These are phyloP conservation scores for Glutinoglossum americanum DNA, from an alignment of 495 filamentous ascomycete genomes.

Conservation along the genomic window DNA sequence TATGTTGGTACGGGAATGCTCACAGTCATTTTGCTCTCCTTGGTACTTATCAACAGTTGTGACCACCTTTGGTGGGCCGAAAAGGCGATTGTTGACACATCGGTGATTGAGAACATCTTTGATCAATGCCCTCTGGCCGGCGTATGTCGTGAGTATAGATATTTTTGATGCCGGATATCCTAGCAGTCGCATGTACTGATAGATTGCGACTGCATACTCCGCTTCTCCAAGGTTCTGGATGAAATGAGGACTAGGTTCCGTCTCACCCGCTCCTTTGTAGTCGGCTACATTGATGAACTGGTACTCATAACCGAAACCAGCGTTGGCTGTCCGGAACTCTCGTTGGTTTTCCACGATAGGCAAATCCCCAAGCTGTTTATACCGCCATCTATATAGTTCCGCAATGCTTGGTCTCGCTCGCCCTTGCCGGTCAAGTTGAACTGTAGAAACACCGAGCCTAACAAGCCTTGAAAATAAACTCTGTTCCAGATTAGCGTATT, in stretches of 20 bases:
- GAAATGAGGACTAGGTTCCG: slow-evolving; percentile 85
- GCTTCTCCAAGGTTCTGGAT: slow-evolving; percentile 95
- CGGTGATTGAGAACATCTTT: slow-evolving; percentile 72
- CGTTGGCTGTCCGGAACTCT: slow-evolving; percentile 69
- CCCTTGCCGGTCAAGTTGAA: slow-evolving; percentile 82
- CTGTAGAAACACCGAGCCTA: slow-evolving; percentile 70
- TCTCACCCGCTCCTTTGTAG: slow-evolving; percentile 79
- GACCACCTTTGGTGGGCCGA: slow-evolving; percentile 77
- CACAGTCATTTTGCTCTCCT: slow-evolving; percentile 97
- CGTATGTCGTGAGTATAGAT: slow-evolving; percentile 80
- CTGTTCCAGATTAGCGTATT: slow-evolving; percentile 91
- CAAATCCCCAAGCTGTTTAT: slow-evolving; percentile 58
- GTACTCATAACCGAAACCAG: slow-evolving; percentile 82
- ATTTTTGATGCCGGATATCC: slow-evolving; percentile 88
- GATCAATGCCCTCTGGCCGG: slow-evolving; percentile 82
- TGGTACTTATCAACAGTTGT: slow-evolving; percentile 97
- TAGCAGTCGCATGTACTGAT: slow-evolving; percentile 91
- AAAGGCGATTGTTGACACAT: slow-evolving; percentile 62
- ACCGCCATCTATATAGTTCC: slow-evolving; percentile 84
- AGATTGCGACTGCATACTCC: slow-evolving; percentile 88
- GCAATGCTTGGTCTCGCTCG: slow-evolving; percentile 73
- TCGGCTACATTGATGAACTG: slow-evolving; percentile 94
- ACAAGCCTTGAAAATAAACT: slow-evolving; percentile 82
- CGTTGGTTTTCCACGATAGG: slow-evolving; percentile 40
- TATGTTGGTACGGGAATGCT: slow-evolving; percentile 17